Evolutionary conservation across 345 rosid genomes (phyloP), one percentile per base, ranked within the genome.

Genomic region (Citrus glauca): DNA sequence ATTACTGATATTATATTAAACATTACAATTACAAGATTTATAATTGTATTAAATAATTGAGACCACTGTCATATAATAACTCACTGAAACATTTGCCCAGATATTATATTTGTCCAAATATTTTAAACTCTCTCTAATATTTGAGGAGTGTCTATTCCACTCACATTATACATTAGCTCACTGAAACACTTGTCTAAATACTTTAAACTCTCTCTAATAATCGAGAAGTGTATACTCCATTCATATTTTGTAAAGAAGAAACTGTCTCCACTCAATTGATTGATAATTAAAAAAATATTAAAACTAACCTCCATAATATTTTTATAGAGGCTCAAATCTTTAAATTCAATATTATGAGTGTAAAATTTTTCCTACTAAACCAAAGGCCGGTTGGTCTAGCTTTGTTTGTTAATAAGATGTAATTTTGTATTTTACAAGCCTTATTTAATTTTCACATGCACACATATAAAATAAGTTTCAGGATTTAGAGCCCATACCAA

Each of bases 291-390:
- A 5, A 0, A 0, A 32, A 0, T 32, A 32, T 32, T 32, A 0
- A 32, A 32, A 32, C 33, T 4, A 32, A 32, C 0, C 5, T 32
- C 0, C 5, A 32, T 32, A 32, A 32, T 32, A 4, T 0, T 32
- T 0, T 32, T 32, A 32, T 32, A 5, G 0, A 32, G 0, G 0
- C 0, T 32, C 33, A 0, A 32, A 32, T 0, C 0, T 0, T 32
- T 32, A 32, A 5, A 32, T 0, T 32, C 0, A 32, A 32, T 32
- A 32, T 32, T 32, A 0, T 32, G 0, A 32, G 33, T 32, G 5
- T 0, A 32, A 32, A 0, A 0, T 0, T 32, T 32, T 0, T 32
- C 0, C 5, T 0, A 32, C 0, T 32, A 5, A 0, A 32, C 5
- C 33, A 32, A 32, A 32, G 33, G 0, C 0, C 33, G 0, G 4